Percentiles rank a stretch among this genome's conserved stretches.
These are phyloP conservation scores for Sporothrix sp. DNA, from an alignment of 2,329 filamentous ascomycete species.

Conservation along the genomic window DNA sequence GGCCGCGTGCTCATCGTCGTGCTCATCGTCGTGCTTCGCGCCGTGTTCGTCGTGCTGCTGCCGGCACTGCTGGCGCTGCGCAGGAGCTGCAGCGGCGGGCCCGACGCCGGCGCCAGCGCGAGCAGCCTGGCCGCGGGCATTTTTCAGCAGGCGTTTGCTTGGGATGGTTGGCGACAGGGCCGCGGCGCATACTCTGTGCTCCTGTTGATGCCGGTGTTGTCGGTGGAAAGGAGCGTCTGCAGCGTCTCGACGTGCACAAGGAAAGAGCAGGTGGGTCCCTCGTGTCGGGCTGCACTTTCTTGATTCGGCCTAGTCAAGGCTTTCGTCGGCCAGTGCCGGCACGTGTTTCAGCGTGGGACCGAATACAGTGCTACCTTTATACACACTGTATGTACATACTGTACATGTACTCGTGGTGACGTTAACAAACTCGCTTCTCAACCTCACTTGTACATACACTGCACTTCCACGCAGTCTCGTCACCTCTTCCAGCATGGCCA, in stretches of 20 bases:
- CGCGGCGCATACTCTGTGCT: too few species aligned
- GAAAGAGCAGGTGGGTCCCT: background rate
- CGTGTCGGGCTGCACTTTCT: slow-evolving; percentile 5
- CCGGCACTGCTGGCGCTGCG: slow-evolving; percentile 10
- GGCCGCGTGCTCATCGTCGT: background rate
- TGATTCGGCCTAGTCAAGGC: slow-evolving; percentile 6
- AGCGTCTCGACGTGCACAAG: too few species aligned
- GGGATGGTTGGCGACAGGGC: too few species aligned
- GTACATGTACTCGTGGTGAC: too few species aligned
- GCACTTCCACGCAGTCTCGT: too few species aligned
- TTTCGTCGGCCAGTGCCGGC: slow-evolving; percentile 9
- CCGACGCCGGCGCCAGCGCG: slow-evolving; percentile 10
- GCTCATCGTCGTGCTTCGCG: background rate
- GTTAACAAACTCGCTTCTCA: too few species aligned
- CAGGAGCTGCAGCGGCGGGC: slow-evolving; percentile 12
- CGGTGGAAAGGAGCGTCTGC: too few species aligned
- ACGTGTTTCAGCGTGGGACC: slow-evolving; percentile 9
- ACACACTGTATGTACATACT: background rate
- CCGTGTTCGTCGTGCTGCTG: background rate
- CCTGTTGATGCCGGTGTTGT: too few species aligned
- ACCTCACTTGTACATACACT: too few species aligned
- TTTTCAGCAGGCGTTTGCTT: background rate
- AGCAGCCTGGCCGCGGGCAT: slow-evolving; percentile 14
- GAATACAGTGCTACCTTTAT: background rate
- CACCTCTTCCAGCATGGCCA: too few species aligned